These are phyloP conservation scores for Rhodomyrtus psidioides DNA, from an alignment of 441 rosid genomes.

Conservation along the genomic window DNA sequence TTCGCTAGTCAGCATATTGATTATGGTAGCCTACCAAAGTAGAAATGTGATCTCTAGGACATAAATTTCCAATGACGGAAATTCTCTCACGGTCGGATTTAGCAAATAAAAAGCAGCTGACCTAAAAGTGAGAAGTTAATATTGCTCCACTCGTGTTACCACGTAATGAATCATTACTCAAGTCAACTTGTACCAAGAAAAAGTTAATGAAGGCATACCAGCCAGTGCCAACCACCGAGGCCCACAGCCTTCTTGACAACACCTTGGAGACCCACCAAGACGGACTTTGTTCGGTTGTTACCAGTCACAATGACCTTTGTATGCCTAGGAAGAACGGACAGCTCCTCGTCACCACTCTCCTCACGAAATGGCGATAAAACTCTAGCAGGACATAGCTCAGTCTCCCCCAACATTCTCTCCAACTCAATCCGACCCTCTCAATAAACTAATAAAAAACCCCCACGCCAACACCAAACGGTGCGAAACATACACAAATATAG, in stretches of 20 bases:
- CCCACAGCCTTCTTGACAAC: conserved; percentile 21
- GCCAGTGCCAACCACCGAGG: conserved; percentile 19
- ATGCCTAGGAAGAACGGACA: conserved; percentile 13
- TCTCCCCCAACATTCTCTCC: background rate
- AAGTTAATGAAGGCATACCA: background rate
- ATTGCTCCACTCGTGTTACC: background rate
- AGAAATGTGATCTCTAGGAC: background rate
- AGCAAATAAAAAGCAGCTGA: background rate
- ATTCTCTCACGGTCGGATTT: background rate
- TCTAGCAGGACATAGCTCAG: background rate
- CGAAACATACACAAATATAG: background rate
- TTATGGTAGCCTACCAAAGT: background rate
- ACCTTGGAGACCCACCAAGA: conserved; percentile 15
- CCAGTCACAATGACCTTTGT: conserved; percentile 20
- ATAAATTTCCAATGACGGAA: background rate
- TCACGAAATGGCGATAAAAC: background rate
- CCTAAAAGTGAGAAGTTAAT: background rate
- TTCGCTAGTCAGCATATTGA: background rate
- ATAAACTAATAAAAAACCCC: background rate
- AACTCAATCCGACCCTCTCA: background rate
- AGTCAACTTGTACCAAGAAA: background rate
- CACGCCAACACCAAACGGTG: background rate
- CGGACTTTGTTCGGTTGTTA: conserved; percentile 16
- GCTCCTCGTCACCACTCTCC: conserved; percentile 5
- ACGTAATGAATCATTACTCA: background rate